Base-by-base conservation (phyloP, 371 early-diverging fungal genomes). In the Conidiobolus incongruus region DNA sequence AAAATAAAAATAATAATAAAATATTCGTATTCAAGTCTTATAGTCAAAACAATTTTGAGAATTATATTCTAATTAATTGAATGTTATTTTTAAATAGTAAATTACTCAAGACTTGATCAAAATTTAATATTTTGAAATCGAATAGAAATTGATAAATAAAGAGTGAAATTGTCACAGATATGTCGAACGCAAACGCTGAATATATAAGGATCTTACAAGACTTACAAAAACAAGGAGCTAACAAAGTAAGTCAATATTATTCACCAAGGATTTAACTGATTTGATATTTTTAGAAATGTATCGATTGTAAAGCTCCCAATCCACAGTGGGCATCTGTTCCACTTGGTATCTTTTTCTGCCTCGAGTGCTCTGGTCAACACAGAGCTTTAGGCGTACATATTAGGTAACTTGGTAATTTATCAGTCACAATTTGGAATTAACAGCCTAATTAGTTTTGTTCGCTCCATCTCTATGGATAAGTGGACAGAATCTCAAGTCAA, bases 391-490 rank as follows among this genome's bases (percentile, higher is more conserved):
- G 97, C 44, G 94, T 94, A 20, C 94, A 94, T 47, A 62, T 91
- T 47, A 82, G 80, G 68, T 72, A 63, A 45, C 41, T 12, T 1
- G 31, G 17, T 26, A 23, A 19, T 19, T n/a, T n/a, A n/a, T n/a
- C n/a, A n/a, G n/a, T n/a, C n/a, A n/a, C n/a, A n/a, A n/a, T n/a
- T n/a, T n/a, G n/a, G 4, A 30, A 32, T 35, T 17, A n/a, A 15
- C 21, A 40, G 10, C 16, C 17, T 13, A n/a, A 19, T 31, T 53
- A 81, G 79, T 60, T 92, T 94, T 71, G 95, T 98, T 34, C 82
- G 96, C 15, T 95, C 96, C n/a, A 81, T 95, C 42, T 79, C 81
- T 16, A 98, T 99, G 94, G 99, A 99, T 60, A 79, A 80, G 52
- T 99, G 97, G 98, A 72, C 71, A 32, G 74, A 81, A n/a, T 85